Conservation (phyloP, 2,329 filamentous ascomycete species). For the Chalaropsis ovoidea region DNA sequence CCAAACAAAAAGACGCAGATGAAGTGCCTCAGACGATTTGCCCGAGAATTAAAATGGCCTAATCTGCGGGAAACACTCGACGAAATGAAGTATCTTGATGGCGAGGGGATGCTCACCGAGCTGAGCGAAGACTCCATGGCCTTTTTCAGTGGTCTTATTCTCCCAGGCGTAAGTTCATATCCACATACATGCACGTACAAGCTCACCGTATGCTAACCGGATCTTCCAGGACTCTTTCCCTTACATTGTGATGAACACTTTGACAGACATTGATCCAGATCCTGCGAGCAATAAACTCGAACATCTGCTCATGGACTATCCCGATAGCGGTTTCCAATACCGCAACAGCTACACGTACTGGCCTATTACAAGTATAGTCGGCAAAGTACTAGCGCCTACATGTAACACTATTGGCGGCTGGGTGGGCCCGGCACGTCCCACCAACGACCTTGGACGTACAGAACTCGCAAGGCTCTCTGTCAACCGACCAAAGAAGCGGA, state of each 20-base stretch:
- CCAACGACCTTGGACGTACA: conserved; percentile 54
- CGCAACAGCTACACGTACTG: conserved; percentile 66
- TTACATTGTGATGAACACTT: conserved; percentile 67
- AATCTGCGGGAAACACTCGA: conserved; percentile 57
- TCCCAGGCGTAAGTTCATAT: conserved; percentile 50
- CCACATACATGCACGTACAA: background rate
- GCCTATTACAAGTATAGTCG: conserved; percentile 60
- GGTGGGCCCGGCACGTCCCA: conserved; percentile 62
- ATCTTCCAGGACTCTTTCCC: conserved; percentile 48
- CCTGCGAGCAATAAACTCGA: conserved; percentile 54
- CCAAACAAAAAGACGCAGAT: conserved; percentile 57
- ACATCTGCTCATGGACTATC: conserved; percentile 57
- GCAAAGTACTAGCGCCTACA: conserved; percentile 64
- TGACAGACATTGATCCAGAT: conserved; percentile 65
- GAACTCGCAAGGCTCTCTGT: conserved; percentile 62
- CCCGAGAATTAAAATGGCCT: conserved; percentile 65
- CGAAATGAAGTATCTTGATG: conserved; percentile 50
- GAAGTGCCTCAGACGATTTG: conserved; percentile 58
- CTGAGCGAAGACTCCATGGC: conserved; percentile 63
- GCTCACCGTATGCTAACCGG: conserved; percentile 17
- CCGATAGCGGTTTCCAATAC: conserved; percentile 65
- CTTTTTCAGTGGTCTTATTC: conserved; percentile 63
- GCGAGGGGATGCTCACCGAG: conserved; percentile 47
- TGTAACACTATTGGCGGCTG: conserved; percentile 62
- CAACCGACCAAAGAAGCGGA: conserved; percentile 45